Base-by-base conservation (phyloP, 2,329 filamentous ascomycete species). In the Didymosphaeria variabile region DNA sequence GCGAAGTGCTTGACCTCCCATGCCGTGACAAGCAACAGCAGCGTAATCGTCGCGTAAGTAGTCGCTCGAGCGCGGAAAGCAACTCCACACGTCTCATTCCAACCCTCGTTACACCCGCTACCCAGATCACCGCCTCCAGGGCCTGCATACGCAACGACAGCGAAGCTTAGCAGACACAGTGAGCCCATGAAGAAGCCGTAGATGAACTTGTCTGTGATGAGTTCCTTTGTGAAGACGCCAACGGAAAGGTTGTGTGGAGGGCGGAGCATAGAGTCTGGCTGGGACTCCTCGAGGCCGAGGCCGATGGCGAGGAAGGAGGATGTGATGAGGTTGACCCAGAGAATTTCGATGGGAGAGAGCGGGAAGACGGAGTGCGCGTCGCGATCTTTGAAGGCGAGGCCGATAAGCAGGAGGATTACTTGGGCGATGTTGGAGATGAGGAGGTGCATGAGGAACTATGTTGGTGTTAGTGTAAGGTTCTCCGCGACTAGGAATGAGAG, bases 31-130 rank as follows among this genome's bases (percentile, higher is more conserved):
- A 81, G 79, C 10, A 82, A 75, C 0, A 82, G 69, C 4, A 80
- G 76, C 0, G 81, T 82, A 13, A 83, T 78, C 21, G 79, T 80
- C 0, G 77, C 74, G 71, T 81, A 83, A 0, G 80, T 80, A 0
- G 81, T 82, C 1, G 79, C 80, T 21, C 81, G 87, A 1, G 90
- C 90, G 45, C 75, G 75, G 70, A 80, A 83, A 0, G 80, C 79
- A 2, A 79, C 71, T 36, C 74, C 76, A 57, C 81, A 83, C 1
- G 75, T 77, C 0, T 72, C 66, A 62, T 81, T 81, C 71, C 73
- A 82, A 47, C 67, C 72, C 58, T 81, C 78, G 64, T 83, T 83
- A 62, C 81, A 83, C 23, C 79, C 79, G 15, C 66, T 63, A 6
- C 81, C 81, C 0, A 83, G 74, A 40, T 81, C 73, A 21, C 80